These are phyloP conservation scores for Hirsutella minnesotensis DNA, from an alignment of 2,329 filamentous ascomycete species.

Conservation along the genomic window DNA sequence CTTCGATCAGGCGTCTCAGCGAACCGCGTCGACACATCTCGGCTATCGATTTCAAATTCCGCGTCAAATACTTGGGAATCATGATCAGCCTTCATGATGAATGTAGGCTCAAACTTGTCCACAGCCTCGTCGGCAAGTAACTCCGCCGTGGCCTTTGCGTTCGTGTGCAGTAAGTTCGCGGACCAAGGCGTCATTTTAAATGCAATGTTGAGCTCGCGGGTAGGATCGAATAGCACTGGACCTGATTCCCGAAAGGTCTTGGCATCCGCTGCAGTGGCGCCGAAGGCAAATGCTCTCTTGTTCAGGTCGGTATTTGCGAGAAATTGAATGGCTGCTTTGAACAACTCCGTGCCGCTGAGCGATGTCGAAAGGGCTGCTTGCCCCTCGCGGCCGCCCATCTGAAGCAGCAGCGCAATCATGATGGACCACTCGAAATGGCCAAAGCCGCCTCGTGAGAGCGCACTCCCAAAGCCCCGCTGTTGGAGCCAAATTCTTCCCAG, in stretches of 20 bases:
- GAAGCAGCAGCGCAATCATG: conserved; percentile 69
- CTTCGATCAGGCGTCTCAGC: conserved; percentile 25
- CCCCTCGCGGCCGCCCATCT: conserved; percentile 62
- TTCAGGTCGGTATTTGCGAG: conserved; percentile 61
- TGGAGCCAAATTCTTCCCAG: conserved; percentile 81
- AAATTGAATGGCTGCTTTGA: conserved; percentile 89
- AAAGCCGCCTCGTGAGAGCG: conserved; percentile 68
- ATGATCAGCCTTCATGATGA: conserved; percentile 54
- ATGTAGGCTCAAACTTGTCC: conserved; percentile 76
- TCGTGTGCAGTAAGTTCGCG: conserved; percentile 57
- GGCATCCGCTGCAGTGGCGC: conserved; percentile 15
- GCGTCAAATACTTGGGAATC: conserved; percentile 44
- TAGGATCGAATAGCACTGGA: conserved; percentile 70
- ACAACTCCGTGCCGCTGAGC: conserved; percentile 84
- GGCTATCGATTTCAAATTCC: conserved; percentile 23
- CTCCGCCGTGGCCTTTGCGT: conserved; percentile 62
- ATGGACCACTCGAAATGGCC: conserved; percentile 85
- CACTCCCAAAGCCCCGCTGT: conserved; percentile 68
- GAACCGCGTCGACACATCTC: conserved; percentile 13
- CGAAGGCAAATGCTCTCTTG: conserved; percentile 50
- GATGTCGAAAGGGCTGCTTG: conserved; percentile 62
- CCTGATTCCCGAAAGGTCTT: conserved; percentile 30
- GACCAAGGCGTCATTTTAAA: conserved; percentile 90
- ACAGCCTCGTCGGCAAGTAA: conserved; percentile 62
- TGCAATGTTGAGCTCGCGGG: conserved; percentile 64